These are phyloP conservation scores for Schwanniomyces yamadae DNA, from an alignment of 805 yeast species.

Conservation along the genomic window DNA sequence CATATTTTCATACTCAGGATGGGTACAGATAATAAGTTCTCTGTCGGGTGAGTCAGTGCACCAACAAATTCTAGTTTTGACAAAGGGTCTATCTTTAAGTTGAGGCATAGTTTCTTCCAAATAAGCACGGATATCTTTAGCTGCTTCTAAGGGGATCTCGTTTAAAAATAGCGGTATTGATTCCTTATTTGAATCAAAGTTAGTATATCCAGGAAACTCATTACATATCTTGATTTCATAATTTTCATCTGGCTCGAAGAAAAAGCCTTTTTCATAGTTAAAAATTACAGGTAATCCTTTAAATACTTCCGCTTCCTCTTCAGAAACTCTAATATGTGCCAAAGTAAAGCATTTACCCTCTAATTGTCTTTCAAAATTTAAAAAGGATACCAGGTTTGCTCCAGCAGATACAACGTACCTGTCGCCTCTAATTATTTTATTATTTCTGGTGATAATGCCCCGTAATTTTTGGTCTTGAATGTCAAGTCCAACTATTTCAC, in stretches of 20 bases:
- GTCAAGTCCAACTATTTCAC: slow-evolving; percentile 13
- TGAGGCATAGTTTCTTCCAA: slow-evolving; percentile 30
- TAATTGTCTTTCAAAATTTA: slow-evolving; percentile 35
- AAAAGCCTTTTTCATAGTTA: slow-evolving; percentile 38
- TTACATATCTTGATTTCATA: slow-evolving; percentile 38
- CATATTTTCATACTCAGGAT: slow-evolving; percentile 24
- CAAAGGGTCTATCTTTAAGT: slow-evolving; percentile 26
- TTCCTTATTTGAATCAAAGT: slow-evolving; percentile 10
- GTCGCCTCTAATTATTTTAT: slow-evolving; percentile 20
- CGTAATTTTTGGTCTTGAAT: slow-evolving; percentile 1
- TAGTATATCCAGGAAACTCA: slow-evolving; percentile 40
- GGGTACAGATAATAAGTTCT: slow-evolving; percentile 26
- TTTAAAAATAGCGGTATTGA: slow-evolving; percentile 29
- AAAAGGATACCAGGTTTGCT: slow-evolving; percentile 32
- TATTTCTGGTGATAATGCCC: slow-evolving; percentile 26
- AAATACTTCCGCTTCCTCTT: slow-evolving; percentile 27
- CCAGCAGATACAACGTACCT: slow-evolving; percentile 38
- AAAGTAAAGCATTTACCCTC: slow-evolving; percentile 43
- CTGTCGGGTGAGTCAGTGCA: slow-evolving; percentile 37
- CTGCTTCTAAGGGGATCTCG: slow-evolving; percentile 29
- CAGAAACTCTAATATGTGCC: slow-evolving; percentile 36
- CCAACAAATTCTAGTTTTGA: slow-evolving; percentile 32
- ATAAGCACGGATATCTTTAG: slow-evolving; percentile 28
- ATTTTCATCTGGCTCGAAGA: slow-evolving; percentile 38
- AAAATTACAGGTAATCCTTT: slow-evolving; percentile 36